Percentiles rank a stretch among this genome's conserved stretches.
Evolutionary conservation across 2,329 filamentous ascomycete genomes (phyloP).

Genomic region (Cladophialophora bantiana): DNA sequence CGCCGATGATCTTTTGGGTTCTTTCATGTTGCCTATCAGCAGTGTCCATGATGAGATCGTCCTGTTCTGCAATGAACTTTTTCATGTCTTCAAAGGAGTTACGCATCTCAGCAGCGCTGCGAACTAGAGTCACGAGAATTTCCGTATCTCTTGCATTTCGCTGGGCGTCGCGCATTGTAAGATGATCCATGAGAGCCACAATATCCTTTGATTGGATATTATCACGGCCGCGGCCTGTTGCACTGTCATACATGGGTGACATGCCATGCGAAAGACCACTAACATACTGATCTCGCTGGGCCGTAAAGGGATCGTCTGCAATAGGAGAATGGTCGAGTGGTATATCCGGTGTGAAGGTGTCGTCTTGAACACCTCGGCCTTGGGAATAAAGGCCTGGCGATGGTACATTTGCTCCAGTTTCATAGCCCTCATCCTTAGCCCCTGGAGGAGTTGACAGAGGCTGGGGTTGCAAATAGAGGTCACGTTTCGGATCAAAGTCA

Average conservation of each 20-base stretch:
- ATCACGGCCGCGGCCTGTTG: constrained; percentile 86
- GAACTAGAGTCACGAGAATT: constrained; percentile 91
- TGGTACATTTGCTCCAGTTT: constrained; percentile 67
- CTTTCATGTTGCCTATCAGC: constrained; percentile 89
- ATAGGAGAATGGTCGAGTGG: constrained; percentile 16
- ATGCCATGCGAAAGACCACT: constrained; percentile 94
- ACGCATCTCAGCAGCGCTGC: constrained; percentile 94
- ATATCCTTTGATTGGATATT: constrained; percentile 96
- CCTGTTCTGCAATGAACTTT: constrained; percentile 86
- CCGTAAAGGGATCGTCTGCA: constrained; percentile 71
- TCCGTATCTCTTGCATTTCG: constrained; percentile 95
- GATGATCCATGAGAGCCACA: constrained; percentile 95
- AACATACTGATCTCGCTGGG: constrained; percentile 67
- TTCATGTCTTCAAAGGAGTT: constrained; percentile 96
- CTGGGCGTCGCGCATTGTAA: constrained; percentile 96
- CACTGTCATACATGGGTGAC: constrained; percentile 89
- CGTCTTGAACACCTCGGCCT: constrained; percentile 23
- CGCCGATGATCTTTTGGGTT: constrained; percentile 81
- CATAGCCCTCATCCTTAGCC: constrained; percentile 87
- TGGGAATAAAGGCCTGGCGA: constrained; percentile 37
- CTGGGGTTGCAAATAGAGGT: constrained; percentile 47
- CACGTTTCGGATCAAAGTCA: constrained; percentile 46
- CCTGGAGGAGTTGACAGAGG: constrained; percentile 63
- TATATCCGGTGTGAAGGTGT: constrained; percentile 27
- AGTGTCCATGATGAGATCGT: constrained; percentile 84